Percentiles rank a stretch among this genome's conserved stretches.
phyloP scores from a whole-genome alignment of 2,329 filamentous ascomycete genomes.

The Ambrosiella cleistominuta region DNA sequence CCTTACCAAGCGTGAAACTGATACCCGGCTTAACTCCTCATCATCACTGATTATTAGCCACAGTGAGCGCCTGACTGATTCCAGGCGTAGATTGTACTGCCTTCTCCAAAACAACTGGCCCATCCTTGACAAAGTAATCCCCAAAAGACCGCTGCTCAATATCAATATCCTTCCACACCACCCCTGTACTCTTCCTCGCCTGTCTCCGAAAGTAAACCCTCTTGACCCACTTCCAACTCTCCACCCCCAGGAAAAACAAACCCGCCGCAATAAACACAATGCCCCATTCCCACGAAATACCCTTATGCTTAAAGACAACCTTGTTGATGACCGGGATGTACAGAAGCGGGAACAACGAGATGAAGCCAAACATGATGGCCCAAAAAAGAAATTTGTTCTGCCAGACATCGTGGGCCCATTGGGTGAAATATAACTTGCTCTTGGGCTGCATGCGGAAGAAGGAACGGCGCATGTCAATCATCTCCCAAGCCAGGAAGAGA shows the following conservation, averaged over 20 bases:
- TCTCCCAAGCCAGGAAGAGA: slow-evolving; percentile 63
- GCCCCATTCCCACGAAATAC: slow-evolving; percentile 46
- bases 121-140: slow-evolving; percentile 19
- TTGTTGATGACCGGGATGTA: slow-evolving; percentile 45
- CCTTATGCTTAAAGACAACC: slow-evolving; percentile 41
- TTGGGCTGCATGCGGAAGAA: slow-evolving; percentile 59
- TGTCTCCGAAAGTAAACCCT: slow-evolving; percentile 24
- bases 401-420: slow-evolving; percentile 53
- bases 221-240: slow-evolving; percentile 43
- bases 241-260: slow-evolving; percentile 40
- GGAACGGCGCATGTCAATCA: slow-evolving; percentile 52
- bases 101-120: neutral
- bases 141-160: slow-evolving; percentile 25
- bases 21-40: neutral
- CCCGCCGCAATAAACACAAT: slow-evolving; percentile 36
- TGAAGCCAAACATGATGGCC: slow-evolving; percentile 33
- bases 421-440: slow-evolving; percentile 40
- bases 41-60: neutral
- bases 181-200: slow-evolving; percentile 16
- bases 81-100: neutral
- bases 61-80: neutral
- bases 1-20: no score
- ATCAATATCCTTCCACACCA: slow-evolving; percentile 23
- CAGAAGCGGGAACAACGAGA: slow-evolving; percentile 32
- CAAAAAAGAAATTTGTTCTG: slow-evolving; percentile 56